Evolutionary conservation across 805 yeast species (phyloP).

Genomic region (Ogataea henricii): DNA sequence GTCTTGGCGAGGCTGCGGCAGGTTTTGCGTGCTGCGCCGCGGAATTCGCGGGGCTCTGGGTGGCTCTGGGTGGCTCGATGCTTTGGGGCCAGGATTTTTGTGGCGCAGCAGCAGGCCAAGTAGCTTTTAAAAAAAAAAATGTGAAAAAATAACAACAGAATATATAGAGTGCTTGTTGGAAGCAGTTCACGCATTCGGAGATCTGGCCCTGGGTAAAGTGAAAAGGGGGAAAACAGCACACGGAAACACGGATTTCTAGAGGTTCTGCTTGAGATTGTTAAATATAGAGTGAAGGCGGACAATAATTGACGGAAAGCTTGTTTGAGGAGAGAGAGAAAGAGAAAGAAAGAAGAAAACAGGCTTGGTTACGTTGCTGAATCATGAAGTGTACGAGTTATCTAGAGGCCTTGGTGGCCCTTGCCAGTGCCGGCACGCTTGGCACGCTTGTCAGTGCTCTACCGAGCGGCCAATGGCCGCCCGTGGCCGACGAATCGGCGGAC

Average conservation of each 20-base stretch:
- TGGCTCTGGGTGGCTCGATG: conserved; percentile 1
- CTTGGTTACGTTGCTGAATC: background rate
- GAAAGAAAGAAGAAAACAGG: background rate
- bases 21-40: no score
- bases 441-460: background rate
- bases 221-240: background rate
- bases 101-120: background rate
- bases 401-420: background rate
- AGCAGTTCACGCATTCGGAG: conserved; percentile 1
- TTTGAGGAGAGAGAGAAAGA: background rate
- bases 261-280: conserved; percentile 1
- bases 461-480: background rate
- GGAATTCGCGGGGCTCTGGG: background rate
- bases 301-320: background rate
- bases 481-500: background rate
- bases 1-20: conserved; percentile 2
- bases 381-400: conserved; percentile 1
- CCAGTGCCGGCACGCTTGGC: background rate
- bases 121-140: background rate
- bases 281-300: background rate
- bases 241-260: background rate
- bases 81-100: background rate
- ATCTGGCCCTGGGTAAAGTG: no score
- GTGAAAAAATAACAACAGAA: background rate
- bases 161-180: background rate